Conservation (phyloP, 129 eudicot species). For the Kitagawia praeruptora region DNA sequence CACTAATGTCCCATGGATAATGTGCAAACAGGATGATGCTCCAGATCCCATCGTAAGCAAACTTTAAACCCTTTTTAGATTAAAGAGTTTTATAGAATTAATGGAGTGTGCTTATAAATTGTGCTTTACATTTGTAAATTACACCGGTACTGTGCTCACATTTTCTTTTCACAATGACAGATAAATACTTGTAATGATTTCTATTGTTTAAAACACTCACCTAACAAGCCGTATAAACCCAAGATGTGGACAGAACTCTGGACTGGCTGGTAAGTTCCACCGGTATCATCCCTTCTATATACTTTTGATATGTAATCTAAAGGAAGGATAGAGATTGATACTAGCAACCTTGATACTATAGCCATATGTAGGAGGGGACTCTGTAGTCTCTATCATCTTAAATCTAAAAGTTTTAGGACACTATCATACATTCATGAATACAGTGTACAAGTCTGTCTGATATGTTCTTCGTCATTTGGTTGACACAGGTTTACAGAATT, state of each 20-base stretch:
- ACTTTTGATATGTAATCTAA: neutral
- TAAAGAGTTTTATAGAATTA: neutral
- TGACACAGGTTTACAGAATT: conserved; percentile 57
- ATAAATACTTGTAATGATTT: conserved; percentile 93
- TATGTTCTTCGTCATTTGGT: neutral
- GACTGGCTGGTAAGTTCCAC: conserved; percentile 72
- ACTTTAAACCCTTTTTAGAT: neutral
- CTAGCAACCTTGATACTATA: neutral
- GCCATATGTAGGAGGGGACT: neutral
- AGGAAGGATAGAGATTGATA: neutral
- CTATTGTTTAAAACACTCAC: conserved; percentile 66
- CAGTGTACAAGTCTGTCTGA: neutral
- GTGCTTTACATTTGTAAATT: neutral
- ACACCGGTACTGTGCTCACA: neutral
- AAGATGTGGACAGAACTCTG: conserved; percentile 93
- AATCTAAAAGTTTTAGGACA: conserved; percentile 2
- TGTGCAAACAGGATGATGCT: conserved; percentile 88
- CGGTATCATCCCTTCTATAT: neutral
- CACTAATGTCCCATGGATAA: conserved; percentile 91
- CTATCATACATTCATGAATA: neutral
- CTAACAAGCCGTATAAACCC: conserved; percentile 74
- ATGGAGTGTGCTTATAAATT: neutral
- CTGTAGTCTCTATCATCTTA: neutral
- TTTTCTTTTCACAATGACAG: conserved; percentile 37
- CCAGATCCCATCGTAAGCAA: conserved; percentile 72